Conservation (phyloP, 2,329 filamentous ascomycete genomes). For the Aspergillus udagawae region DNA sequence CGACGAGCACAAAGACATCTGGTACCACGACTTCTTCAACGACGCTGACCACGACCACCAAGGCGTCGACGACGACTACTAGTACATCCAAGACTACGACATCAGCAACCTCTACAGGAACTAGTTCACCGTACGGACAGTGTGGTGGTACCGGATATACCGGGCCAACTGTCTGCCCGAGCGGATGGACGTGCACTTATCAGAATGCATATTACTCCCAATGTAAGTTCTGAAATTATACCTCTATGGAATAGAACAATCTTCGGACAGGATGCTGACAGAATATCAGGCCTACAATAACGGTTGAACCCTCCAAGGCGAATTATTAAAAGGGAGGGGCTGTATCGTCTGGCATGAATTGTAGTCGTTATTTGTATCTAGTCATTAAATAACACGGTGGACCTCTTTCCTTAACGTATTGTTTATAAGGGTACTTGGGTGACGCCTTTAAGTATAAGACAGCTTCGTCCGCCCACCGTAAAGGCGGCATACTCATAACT, state of each 20-base stretch:
- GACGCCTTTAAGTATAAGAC: too few relatives aligned
- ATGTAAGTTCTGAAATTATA: constrained; percentile 6
- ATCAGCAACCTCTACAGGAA: constrained; percentile 5
- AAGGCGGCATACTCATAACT: too few relatives aligned
- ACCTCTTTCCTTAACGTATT: too few relatives aligned
- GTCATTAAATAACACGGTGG: too few relatives aligned
- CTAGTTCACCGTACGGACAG: constrained; percentile 14
- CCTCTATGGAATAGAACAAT: not conserved
- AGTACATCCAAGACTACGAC: not conserved
- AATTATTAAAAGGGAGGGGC: too few relatives aligned
- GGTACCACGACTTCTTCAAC: not conserved
- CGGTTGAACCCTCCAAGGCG: too few relatives aligned
- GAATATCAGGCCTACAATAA: not conserved
- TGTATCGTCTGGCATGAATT: too few relatives aligned
- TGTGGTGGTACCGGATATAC: constrained; percentile 17
- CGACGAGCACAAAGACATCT: not conserved
- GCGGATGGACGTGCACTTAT: constrained; percentile 14
- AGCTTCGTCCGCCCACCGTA: too few relatives aligned
- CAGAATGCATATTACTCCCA: constrained; percentile 15
- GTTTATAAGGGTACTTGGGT: too few relatives aligned
- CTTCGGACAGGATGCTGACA: not conserved
- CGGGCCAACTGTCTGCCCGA: constrained; percentile 12
- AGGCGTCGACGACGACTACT: not conserved
- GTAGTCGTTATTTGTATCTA: too few relatives aligned
- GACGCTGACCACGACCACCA: not conserved